These are phyloP conservation scores for Mortierella polycephala DNA, from an alignment of 371 early-diverging fungal genomes.

Conservation along the genomic window DNA sequence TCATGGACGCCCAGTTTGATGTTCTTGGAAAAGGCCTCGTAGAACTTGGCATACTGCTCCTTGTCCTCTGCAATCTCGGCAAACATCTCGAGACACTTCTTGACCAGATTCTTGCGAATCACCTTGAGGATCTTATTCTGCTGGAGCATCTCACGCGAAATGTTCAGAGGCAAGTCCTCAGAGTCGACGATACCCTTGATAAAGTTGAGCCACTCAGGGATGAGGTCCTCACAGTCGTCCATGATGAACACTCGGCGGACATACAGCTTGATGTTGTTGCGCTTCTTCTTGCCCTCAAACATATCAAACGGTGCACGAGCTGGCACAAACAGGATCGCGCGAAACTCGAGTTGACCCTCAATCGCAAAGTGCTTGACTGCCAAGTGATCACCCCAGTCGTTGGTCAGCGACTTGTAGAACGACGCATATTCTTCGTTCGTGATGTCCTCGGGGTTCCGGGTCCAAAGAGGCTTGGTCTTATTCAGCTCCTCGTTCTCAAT, in stretches of 20 bases:
- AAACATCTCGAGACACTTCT: constrained; percentile 95
- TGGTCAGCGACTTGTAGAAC: constrained; percentile 94
- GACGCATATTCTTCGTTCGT: constrained; percentile 88
- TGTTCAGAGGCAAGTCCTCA: constrained; percentile 96
- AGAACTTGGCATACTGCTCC: constrained; percentile 92
- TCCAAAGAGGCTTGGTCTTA: constrained; percentile 96
- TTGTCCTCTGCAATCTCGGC: constrained; percentile 87
- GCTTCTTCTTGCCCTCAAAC: constrained; percentile 90
- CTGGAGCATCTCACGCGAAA: constrained; percentile 96
- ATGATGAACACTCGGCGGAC: constrained; percentile 97
- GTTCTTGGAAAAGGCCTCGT: constrained; percentile 92
- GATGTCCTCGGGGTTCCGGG: constrained; percentile 90
- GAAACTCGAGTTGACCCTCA: constrained; percentile 94
- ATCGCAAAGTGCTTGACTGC: constrained; percentile 93
- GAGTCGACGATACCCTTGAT: constrained; percentile 94
- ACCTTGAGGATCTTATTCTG: constrained; percentile 95
- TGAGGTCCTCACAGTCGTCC: constrained; percentile 94
- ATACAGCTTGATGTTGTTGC: constrained; percentile 95
- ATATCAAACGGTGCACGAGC: constrained; percentile 90
- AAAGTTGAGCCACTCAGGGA: constrained; percentile 92
- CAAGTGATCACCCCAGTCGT: constrained; percentile 96
- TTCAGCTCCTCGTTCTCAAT: constrained; percentile 87
- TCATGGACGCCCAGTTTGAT: constrained; percentile 95
- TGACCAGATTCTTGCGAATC: constrained; percentile 92
- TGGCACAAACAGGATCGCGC: constrained; percentile 91